Evolutionary conservation across 352 stramenopile genomes (phyloP).

Genomic region (Phytophthora sojae): DNA sequence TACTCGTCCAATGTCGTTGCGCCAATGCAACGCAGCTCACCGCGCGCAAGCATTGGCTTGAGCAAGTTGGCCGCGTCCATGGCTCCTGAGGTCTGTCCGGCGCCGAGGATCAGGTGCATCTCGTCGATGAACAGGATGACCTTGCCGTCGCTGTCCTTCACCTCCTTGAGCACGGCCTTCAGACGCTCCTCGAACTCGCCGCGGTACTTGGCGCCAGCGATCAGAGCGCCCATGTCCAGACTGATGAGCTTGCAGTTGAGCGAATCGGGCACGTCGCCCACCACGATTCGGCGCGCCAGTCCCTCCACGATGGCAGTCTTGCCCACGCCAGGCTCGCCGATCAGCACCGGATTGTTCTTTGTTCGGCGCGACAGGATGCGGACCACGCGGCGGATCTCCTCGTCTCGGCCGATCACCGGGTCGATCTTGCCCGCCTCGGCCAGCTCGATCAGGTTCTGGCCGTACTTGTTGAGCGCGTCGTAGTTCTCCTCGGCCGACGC

Average conservation of each 20-base stretch:
- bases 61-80: slow-evolving; percentile 99
- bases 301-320: slow-evolving; percentile 98
- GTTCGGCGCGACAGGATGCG: slow-evolving; percentile 96
- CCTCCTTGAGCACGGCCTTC: slow-evolving; percentile 95
- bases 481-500: slow-evolving; percentile 91
- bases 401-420: slow-evolving; percentile 97
- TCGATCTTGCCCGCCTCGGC: slow-evolving; percentile 97
- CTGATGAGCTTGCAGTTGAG: slow-evolving; percentile 93
- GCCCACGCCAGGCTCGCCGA: slow-evolving; percentile 96
- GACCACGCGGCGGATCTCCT: slow-evolving; percentile 96
- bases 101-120: slow-evolving; percentile 96
- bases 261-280: slow-evolving; percentile 95
- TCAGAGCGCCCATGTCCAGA: slow-evolving; percentile 96
- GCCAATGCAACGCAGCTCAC: slow-evolving; percentile 97
- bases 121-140: slow-evolving; percentile 99
- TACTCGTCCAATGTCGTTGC: slow-evolving; percentile 99
- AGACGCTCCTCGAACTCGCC: slow-evolving; percentile 99
- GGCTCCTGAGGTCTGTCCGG: slow-evolving; percentile 90
- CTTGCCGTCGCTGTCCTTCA: slow-evolving; percentile 93
- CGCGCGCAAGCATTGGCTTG: slow-evolving; percentile 97
- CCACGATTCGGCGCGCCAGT: slow-evolving; percentile 96
- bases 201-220: slow-evolving; percentile 98
- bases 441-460: slow-evolving; percentile 93
- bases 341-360: slow-evolving; percentile 98
- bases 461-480: slow-evolving; percentile 96